phyloP scores from a whole-genome alignment of 345 rosid species.

The Syzygium jambos region DNA sequence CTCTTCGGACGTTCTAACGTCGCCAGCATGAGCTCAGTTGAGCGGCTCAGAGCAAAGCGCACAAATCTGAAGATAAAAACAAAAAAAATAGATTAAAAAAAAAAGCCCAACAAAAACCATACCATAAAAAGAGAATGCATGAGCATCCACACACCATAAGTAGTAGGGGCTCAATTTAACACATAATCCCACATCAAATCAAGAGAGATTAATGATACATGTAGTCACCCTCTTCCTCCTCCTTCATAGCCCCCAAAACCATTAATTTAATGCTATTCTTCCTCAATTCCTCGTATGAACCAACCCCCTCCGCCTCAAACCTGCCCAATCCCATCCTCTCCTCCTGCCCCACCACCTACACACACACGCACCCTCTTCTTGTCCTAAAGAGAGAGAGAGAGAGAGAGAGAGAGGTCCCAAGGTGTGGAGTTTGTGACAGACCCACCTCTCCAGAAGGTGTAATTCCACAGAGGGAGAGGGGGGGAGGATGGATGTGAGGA shows the following conservation, averaged over 20 bases:
- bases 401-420: background rate
- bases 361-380: background rate
- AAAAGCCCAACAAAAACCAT: background rate
- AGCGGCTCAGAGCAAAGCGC: rapidly evolving
- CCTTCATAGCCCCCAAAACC: background rate
- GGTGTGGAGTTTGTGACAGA: background rate
- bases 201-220: background rate
- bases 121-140: background rate
- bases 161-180: background rate
- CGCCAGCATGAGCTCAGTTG: rapidly evolving
- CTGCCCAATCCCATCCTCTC: background rate
- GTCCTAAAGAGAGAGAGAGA: background rate
- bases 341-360: background rate
- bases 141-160: background rate
- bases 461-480: background rate
- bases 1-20: background rate
- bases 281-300: background rate
- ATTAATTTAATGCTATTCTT: background rate
- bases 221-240: background rate
- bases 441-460: background rate
- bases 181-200: background rate
- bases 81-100: background rate
- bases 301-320: background rate
- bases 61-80: too few relatives aligned
- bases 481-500: conserved; percentile 24